Conservation (phyloP, 768 basidiomycete species). For the Cantharellus anzutake region DNA sequence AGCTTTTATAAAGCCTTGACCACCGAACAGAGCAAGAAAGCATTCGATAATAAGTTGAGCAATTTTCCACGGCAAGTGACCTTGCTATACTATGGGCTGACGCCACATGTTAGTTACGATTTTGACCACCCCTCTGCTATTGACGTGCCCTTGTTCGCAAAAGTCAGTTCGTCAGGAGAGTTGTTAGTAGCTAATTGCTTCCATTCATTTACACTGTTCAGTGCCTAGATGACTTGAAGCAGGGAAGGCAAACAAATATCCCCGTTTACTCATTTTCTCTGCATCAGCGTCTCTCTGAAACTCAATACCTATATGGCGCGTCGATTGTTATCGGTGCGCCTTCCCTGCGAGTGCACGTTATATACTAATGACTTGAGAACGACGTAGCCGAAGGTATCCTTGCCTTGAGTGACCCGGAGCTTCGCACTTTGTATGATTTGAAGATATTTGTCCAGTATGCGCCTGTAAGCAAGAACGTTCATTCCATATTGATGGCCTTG, state of each 20-base stretch:
- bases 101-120: conserved; percentile 20
- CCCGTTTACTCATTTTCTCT: conserved; percentile 87
- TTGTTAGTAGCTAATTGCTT: not conserved
- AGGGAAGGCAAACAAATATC: conserved; percentile 67
- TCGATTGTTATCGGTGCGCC: conserved; percentile 55
- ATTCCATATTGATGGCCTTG: not conserved
- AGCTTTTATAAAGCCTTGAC: conserved; percentile 80
- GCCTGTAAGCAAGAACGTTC: not conserved
- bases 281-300: conserved; percentile 65
- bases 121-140: conserved; percentile 89
- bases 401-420: conserved; percentile 57
- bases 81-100: not conserved
- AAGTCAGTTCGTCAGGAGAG: not conserved
- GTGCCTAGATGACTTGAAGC: conserved; percentile 76
- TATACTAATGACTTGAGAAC: not conserved
- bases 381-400: conserved; percentile 69
- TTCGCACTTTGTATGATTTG: conserved; percentile 76
- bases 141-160: not conserved
- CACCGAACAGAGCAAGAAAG: conserved; percentile 62
- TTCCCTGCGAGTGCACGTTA: conserved; percentile 20
- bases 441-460: conserved; percentile 67
- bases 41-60: conserved; percentile 47
- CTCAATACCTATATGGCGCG: conserved; percentile 83
- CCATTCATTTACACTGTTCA: conserved; percentile 16
- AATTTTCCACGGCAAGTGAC: not conserved